Conservation (phyloP, 2,329 filamentous ascomycete genomes). For the Beauveria caledonica region DNA sequence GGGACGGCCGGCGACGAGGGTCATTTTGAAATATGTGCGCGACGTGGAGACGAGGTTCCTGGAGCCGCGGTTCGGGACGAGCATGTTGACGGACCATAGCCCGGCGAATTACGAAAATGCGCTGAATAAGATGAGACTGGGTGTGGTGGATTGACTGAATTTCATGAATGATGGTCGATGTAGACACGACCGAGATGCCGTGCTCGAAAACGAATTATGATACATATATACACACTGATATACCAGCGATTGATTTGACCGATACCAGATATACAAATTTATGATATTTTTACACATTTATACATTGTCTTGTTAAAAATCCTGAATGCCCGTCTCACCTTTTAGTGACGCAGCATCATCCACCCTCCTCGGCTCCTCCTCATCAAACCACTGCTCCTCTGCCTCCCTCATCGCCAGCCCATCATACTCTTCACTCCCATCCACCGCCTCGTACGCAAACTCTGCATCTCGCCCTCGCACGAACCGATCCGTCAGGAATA, state of each 20-base stretch:
- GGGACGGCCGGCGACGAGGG: slow-evolving; percentile 58
- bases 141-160: slow-evolving; percentile 30
- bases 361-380: slow-evolving; percentile 58
- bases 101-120: slow-evolving; percentile 66
- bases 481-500: slow-evolving; percentile 67
- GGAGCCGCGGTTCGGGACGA: slow-evolving; percentile 62
- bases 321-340: slow-evolving; percentile 65
- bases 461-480: slow-evolving; percentile 66
- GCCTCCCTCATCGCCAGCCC: slow-evolving; percentile 49
- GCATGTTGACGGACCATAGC: slow-evolving; percentile 70
- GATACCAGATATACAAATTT: neutral
- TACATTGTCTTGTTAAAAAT: slow-evolving; percentile 43
- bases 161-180: neutral
- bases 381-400: slow-evolving; percentile 73
- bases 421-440: slow-evolving; percentile 65
- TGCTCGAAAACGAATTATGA: slow-evolving; percentile 10
- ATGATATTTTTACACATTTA: neutral
- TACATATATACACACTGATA: neutral
- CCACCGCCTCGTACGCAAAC: slow-evolving; percentile 67
- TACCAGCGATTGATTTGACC: neutral
- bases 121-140: slow-evolving; percentile 49
- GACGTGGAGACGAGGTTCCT: slow-evolving; percentile 64
- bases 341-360: slow-evolving; percentile 21
- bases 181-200: too few relatives aligned
- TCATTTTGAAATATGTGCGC: slow-evolving; percentile 61